Evolutionary conservation across 208 protist genomes (phyloP).

Genomic region (Trypanosoma scelopori): DNA sequence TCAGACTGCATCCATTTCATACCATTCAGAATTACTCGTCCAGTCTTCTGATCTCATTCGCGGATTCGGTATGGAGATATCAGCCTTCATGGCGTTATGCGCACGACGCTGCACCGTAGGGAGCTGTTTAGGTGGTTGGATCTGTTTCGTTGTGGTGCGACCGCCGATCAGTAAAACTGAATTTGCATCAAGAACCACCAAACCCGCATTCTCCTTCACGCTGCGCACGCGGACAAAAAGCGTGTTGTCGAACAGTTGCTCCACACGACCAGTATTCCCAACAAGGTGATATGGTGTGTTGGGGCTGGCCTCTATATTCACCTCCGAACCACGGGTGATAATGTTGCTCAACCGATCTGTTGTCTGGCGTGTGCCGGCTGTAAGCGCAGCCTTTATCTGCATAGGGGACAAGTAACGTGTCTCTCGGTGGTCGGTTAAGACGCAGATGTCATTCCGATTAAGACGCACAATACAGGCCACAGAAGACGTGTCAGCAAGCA

Average conservation of each 20-base stretch:
- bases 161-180: constrained; percentile 73
- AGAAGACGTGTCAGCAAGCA: constrained; percentile 55
- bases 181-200: constrained; percentile 65
- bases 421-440: constrained; percentile 84
- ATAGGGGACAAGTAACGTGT: constrained; percentile 62
- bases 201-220: constrained; percentile 65
- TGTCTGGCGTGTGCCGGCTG: constrained; percentile 47
- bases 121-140: constrained; percentile 47
- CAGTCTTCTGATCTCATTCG: constrained; percentile 44
- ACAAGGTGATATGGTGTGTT: constrained; percentile 62
- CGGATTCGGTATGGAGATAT: constrained; percentile 33
- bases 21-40: constrained; percentile 38
- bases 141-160: constrained; percentile 58
- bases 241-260: constrained; percentile 83
- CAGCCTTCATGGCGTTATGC: constrained; percentile 56
- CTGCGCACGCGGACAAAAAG: constrained; percentile 78
- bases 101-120: constrained; percentile 37
- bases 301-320: constrained; percentile 59
- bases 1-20: constrained; percentile 26
- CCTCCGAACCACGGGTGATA: constrained; percentile 71
- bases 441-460: constrained; percentile 62
- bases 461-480: constrained; percentile 80
- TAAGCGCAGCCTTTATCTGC: constrained; percentile 63
- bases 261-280: constrained; percentile 77
- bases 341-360: constrained; percentile 75